A percentile compares a stretch with the other conserved stretches of the same genome.
phyloP scores from a whole-genome alignment of 805 yeast species.

The Candida hungchunana region DNA sequence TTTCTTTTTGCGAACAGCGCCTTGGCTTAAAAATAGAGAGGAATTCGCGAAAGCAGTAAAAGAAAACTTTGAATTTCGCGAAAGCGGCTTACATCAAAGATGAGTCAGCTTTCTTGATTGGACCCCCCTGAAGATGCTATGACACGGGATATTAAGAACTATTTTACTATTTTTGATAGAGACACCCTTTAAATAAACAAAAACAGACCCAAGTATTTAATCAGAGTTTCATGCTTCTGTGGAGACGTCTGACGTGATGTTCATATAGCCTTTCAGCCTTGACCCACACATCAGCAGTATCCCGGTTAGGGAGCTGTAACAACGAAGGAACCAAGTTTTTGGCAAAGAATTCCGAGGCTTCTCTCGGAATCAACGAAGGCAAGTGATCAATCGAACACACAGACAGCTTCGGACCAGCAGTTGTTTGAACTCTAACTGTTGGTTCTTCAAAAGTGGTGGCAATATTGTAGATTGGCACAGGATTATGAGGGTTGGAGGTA shows the following conservation, averaged over 20 bases:
- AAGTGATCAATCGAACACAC: constrained; percentile 95
- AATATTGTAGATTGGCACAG: constrained; percentile 86
- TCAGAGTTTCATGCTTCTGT: constrained; percentile 41
- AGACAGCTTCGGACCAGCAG: constrained; percentile 78
- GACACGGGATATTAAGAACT: too few species aligned
- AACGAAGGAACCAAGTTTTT: constrained; percentile 86
- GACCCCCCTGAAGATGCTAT: too few species aligned
- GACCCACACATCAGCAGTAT: constrained; percentile 84
- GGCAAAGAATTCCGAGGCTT: constrained; percentile 89
- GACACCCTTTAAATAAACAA: too few species aligned
- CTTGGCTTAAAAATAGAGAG: too few species aligned
- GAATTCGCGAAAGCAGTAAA: too few species aligned
- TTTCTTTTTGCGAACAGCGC: too few species aligned
- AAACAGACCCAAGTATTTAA: too few species aligned
- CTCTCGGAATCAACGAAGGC: constrained; percentile 95
- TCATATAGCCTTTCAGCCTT: constrained; percentile 82
- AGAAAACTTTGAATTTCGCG: too few species aligned
- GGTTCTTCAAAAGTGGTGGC: constrained; percentile 92
- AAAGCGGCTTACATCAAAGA: too few species aligned
- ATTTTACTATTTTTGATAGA: too few species aligned
- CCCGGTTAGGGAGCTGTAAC: constrained; percentile 77
- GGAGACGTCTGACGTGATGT: constrained; percentile 75
- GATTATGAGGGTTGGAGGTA: constrained; percentile 97
- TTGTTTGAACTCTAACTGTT: constrained; percentile 77
- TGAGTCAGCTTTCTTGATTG: too few species aligned